These are phyloP conservation scores for Ilex aquifolium DNA, from an alignment of 257 asterid genomes.

Conservation along the genomic window DNA sequence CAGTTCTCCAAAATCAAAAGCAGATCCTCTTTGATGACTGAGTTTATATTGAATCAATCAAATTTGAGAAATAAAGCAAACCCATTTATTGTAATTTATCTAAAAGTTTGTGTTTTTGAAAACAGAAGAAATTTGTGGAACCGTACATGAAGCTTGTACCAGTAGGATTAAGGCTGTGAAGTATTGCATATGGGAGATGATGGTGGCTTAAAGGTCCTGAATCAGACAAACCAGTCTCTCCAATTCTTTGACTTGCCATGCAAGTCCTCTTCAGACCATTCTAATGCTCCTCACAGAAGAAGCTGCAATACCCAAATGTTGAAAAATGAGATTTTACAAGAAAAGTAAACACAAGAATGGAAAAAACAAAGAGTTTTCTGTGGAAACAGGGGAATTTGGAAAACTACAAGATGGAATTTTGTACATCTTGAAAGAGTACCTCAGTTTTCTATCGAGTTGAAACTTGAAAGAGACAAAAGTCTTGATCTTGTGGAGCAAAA, in stretches of 20 bases:
- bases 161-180: slow-evolving; percentile 51
- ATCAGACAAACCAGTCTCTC: slow-evolving; percentile 43
- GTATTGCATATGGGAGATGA: slow-evolving; percentile 43
- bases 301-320: slow-evolving; percentile 1
- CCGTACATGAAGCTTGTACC: slow-evolving; percentile 49
- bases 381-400: not conserved
- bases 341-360: not conserved
- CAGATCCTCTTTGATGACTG: slow-evolving; percentile 59
- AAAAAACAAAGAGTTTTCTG: not conserved
- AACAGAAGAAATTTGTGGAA: slow-evolving; percentile 1
- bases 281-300: slow-evolving; percentile 11
- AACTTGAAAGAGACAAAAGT: slow-evolving; percentile 17
- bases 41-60: not conserved
- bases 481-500: slow-evolving; percentile 14
- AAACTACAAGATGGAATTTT: slow-evolving; percentile 7
- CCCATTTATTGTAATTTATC: not conserved
- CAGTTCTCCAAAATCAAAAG: slow-evolving; percentile 85
- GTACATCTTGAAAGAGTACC: not conserved
- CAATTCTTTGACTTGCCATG: slow-evolving; percentile 80
- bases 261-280: slow-evolving; percentile 45
- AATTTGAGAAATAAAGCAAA: not conserved
- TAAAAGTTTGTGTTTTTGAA: no score
- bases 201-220: slow-evolving; percentile 45
- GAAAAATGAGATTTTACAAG: not conserved
- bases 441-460: slow-evolving; percentile 2